A percentile compares a stretch with the other conserved stretches of the same genome.
Conservation (phyloP, 495 filamentous ascomycete species). For the Xanthoparmelia taractica region DNA sequence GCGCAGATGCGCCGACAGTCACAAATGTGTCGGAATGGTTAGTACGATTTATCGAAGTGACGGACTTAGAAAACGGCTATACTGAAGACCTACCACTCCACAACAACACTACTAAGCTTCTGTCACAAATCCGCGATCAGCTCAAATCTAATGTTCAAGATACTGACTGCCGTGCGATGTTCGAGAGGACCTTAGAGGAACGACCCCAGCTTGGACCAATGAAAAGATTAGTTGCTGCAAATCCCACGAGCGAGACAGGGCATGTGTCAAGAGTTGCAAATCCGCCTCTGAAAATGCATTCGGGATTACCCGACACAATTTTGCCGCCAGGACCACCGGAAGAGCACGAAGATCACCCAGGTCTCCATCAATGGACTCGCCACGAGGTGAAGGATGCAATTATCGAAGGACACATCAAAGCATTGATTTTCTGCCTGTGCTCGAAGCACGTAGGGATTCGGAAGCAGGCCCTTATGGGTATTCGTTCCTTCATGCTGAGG, state of each 20-base stretch:
- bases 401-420: conserved; percentile 59
- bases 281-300: not conserved
- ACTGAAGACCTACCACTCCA: not conserved
- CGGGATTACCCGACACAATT: not conserved
- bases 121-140: conserved; percentile 36
- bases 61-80: not conserved
- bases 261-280: not conserved
- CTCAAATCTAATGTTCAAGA: conserved; percentile 8
- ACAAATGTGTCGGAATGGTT: conserved; percentile 49
- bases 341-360: conserved; percentile 48
- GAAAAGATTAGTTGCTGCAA: not conserved
- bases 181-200: conserved; percentile 16
- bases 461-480: conserved; percentile 61
- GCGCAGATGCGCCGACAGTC: conserved; percentile 33
- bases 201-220: not conserved
- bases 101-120: conserved; percentile 9
- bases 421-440: conserved; percentile 65
- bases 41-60: conserved; percentile 34
- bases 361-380: conserved; percentile 58
- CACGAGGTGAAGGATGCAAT: conserved; percentile 67
- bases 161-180: conserved; percentile 8
- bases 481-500: conserved; percentile 56
- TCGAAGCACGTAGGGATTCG: conserved; percentile 66
- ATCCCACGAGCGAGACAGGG: not conserved
- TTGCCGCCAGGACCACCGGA: conserved; percentile 14